Evolutionary conservation across 495 filamentous ascomycete genomes (phyloP).

Genomic region (Thozetella sp.): DNA sequence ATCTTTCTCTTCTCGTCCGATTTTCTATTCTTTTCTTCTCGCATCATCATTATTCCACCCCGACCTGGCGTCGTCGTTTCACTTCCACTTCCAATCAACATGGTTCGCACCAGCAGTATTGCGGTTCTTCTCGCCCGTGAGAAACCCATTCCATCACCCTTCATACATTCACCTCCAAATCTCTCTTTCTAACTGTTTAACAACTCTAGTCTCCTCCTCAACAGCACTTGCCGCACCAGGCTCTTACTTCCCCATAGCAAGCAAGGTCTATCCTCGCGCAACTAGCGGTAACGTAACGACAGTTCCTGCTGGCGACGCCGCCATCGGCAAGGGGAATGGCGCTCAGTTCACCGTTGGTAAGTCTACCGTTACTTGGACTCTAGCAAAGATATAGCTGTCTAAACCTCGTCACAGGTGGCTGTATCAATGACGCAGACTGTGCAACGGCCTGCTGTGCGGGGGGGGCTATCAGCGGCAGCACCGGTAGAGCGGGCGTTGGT

Average conservation of each 20-base stretch:
- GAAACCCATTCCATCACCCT: not conserved
- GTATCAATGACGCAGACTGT: not conserved
- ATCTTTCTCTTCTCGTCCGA: not conserved
- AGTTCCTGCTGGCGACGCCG: not conserved
- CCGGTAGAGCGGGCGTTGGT: not conserved
- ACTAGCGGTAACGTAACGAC: not conserved
- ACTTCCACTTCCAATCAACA: not conserved
- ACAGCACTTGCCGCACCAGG: not conserved
- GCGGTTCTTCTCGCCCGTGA: not conserved
- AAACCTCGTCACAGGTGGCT: not conserved
- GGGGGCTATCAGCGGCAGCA: not conserved
- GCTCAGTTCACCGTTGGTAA: not conserved
- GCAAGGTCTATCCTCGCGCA: no score
- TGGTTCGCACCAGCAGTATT: not conserved
- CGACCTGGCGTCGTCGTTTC: not conserved
- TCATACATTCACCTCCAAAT: not conserved
- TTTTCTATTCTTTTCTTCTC: not conserved
- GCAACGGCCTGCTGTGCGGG: not conserved
- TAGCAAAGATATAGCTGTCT: not conserved
- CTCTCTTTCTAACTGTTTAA: not conserved
- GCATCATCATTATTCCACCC: not conserved
- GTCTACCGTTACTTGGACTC: not conserved
- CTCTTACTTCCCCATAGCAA: not conserved
- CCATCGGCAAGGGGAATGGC: not conserved
- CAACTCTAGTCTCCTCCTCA: not conserved